Conservation (phyloP, 169 alveolate species). For the Plasmodium coatneyi region DNA sequence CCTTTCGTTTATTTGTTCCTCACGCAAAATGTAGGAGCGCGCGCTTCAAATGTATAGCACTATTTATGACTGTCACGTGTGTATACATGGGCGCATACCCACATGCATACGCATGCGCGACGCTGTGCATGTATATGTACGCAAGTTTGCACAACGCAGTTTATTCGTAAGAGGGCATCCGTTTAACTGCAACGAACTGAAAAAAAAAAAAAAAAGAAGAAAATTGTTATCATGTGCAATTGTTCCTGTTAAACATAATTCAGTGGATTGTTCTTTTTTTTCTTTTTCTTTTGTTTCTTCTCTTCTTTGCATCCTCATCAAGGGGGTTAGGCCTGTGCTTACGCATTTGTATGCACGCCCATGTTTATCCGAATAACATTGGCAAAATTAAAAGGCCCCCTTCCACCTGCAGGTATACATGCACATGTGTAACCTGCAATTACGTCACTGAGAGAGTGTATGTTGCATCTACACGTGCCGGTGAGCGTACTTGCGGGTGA, state of each 20-base stretch:
- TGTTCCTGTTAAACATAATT: not conserved
- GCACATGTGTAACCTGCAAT: not conserved
- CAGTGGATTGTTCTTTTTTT: not conserved
- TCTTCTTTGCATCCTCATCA: not conserved
- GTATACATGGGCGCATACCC: not conserved
- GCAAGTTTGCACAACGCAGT: not conserved
- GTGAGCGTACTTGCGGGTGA: not conserved
- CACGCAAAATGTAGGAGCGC: not conserved
- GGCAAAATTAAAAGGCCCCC: not conserved
- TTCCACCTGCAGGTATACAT: not conserved
- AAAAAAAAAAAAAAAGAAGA: not conserved
- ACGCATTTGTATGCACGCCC: not conserved
- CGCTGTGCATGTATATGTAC: not conserved
- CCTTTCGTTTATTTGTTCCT: not conserved
- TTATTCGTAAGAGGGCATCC: not conserved
- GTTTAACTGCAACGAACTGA: not conserved
- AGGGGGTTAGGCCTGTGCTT: not conserved
- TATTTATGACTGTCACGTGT: not conserved
- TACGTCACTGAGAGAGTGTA: not conserved
- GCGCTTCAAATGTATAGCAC: not conserved
- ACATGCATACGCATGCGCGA: not conserved
- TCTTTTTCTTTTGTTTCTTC: not conserved
- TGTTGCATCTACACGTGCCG: conserved; percentile 2
- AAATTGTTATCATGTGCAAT: not conserved
- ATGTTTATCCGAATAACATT: not conserved